These are phyloP conservation scores for Raffaelea deltoideospora DNA, from an alignment of 2,329 filamentous ascomycete genomes.

Conservation along the genomic window DNA sequence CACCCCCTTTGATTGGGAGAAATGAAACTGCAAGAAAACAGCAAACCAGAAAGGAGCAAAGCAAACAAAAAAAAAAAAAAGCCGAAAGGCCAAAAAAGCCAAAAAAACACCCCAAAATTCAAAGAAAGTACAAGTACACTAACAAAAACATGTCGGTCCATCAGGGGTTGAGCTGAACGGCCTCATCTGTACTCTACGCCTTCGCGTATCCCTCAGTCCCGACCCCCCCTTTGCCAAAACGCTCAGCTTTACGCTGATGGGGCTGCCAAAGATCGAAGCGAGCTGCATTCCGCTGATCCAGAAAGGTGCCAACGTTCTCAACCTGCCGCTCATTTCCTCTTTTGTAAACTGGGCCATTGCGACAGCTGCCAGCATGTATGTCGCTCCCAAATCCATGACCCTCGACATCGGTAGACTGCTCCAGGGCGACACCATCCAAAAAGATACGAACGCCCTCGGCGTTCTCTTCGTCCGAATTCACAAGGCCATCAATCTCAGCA, in stretches of 20 bases:
- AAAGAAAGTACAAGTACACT: too few species aligned
- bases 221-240: slow-evolving; percentile 87
- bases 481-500: slow-evolving; percentile 73
- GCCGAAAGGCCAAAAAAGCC: too few species aligned
- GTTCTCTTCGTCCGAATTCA: slow-evolving; percentile 89
- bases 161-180: slow-evolving; percentile 66
- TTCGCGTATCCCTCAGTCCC: slow-evolving; percentile 73
- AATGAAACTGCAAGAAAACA: too few species aligned
- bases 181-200: slow-evolving; percentile 72
- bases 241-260: slow-evolving; percentile 87
- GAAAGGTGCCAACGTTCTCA: slow-evolving; percentile 77
- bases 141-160: too few species aligned
- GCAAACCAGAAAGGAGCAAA: too few species aligned
- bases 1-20: too few species aligned
- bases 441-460: slow-evolving; percentile 73
- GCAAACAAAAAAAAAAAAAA: too few species aligned
- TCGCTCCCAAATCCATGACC: slow-evolving; percentile 87
- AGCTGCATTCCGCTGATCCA: slow-evolving; percentile 89
- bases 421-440: slow-evolving; percentile 80
- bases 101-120: too few species aligned
- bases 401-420: slow-evolving; percentile 83
- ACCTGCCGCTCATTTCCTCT: slow-evolving; percentile 82
- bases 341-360: slow-evolving; percentile 95
- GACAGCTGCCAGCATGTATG: slow-evolving; percentile 76
- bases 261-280: slow-evolving; percentile 74